Evolutionary conservation across 768 basidiomycete genomes (phyloP).

Genomic region (Rubroboletus pulcherrimus): DNA sequence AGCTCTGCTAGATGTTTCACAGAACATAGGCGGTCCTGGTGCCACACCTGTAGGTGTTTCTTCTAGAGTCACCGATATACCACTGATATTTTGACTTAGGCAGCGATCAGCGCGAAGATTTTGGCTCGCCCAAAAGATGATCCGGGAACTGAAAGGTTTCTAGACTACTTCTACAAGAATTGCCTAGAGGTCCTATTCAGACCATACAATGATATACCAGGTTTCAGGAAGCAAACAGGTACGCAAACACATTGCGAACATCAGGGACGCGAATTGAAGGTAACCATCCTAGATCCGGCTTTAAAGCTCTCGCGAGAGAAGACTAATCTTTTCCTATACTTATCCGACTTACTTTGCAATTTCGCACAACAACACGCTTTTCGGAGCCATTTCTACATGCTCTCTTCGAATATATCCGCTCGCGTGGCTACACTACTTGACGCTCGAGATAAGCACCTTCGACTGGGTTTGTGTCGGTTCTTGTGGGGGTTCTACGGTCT

Average conservation of each 20-base stretch:
- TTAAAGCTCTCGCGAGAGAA: constrained; percentile 65
- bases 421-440: constrained; percentile 76
- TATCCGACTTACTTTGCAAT: constrained; percentile 88
- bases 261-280: constrained; percentile 2
- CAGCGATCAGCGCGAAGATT: constrained; percentile 39
- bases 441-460: constrained; percentile 86
- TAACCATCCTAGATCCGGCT: constrained; percentile 40
- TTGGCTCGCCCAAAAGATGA: constrained; percentile 71
- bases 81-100: constrained; percentile 15
- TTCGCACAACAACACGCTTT: constrained; percentile 88
- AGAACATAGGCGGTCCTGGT: constrained; percentile 35
- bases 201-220: constrained; percentile 72
- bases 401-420: constrained; percentile 72
- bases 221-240: constrained; percentile 54
- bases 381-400: constrained; percentile 86
- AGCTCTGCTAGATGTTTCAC: constrained; percentile 76
- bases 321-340: constrained; percentile 80
- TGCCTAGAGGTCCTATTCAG: constrained; percentile 76
- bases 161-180: constrained; percentile 90
- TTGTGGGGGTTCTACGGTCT: constrained; percentile 2
- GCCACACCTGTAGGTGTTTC: constrained; percentile 32
- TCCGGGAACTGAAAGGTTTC: constrained; percentile 80
- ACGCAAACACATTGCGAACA: neutral
- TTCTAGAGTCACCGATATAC: neutral
- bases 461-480: constrained; percentile 63